These are phyloP conservation scores for Manihot esculenta DNA, from an alignment of 441 rosid genomes.

Conservation along the genomic window DNA sequence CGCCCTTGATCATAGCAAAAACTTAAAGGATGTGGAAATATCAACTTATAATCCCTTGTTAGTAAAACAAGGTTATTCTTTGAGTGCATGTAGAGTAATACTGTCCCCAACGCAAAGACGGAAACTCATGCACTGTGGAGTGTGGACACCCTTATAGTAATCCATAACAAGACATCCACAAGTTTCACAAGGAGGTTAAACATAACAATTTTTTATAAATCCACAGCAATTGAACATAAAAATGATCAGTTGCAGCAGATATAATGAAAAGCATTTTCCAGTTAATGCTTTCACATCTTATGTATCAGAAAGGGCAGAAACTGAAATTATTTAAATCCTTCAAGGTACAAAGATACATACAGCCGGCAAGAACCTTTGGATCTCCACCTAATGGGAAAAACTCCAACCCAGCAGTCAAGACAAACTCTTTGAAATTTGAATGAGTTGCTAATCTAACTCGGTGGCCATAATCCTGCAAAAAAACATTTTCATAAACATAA, in stretches of 20 bases:
- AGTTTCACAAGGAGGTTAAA: background rate
- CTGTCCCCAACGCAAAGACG: background rate
- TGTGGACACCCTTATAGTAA: background rate
- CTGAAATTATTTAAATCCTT: background rate
- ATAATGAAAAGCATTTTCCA: slow-evolving; percentile 2
- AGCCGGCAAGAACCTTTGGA: slow-evolving; percentile 95
- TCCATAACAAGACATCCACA: background rate
- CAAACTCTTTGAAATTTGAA: slow-evolving; percentile 96
- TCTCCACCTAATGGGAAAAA: slow-evolving; percentile 96
- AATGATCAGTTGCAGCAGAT: background rate
- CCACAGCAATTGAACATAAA: background rate
- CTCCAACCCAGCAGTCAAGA: slow-evolving; percentile 96
- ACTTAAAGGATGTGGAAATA: background rate
- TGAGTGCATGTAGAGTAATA: background rate
- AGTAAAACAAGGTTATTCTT: background rate
- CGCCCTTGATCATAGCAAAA: background rate
- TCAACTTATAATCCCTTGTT: background rate
- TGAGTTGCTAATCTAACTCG: slow-evolving; percentile 98
- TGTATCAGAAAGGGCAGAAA: background rate
- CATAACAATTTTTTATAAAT: background rate
- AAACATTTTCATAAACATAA: slow-evolving; percentile 20
- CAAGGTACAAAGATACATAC: slow-evolving; percentile 53
- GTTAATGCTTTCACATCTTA: background rate
- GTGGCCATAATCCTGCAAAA: slow-evolving; percentile 94
- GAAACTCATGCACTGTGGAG: background rate